Percentiles rank a stretch among this genome's conserved stretches.
Conservation (phyloP, 2,329 filamentous ascomycete species). For the Pseudogymnoascus verrucosus region DNA sequence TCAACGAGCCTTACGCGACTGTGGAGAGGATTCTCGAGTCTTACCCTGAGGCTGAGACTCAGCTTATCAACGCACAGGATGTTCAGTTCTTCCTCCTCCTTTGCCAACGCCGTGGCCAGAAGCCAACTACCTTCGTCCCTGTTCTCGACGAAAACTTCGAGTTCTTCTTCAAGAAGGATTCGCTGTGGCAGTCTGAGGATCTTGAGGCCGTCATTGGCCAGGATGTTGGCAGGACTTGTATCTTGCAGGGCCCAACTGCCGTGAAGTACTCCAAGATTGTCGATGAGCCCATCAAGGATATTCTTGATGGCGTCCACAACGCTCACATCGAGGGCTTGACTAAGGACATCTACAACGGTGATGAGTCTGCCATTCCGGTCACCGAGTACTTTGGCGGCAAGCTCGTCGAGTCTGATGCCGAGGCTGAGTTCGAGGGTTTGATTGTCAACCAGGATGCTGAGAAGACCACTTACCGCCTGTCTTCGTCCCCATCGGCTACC, state of each 20-base stretch:
- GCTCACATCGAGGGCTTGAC: conserved; percentile 76
- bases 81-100: conserved; percentile 93
- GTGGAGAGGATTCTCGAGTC: conserved; percentile 71
- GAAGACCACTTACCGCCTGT: conserved; percentile 79
- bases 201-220: conserved; percentile 91
- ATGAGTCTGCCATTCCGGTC: conserved; percentile 67
- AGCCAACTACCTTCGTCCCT: conserved; percentile 93
- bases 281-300: conserved; percentile 91
- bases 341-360: conserved; percentile 68
- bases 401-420: conserved; percentile 61
- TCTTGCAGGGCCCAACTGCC: conserved; percentile 89
- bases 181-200: conserved; percentile 97
- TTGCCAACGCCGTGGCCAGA: conserved; percentile 85
- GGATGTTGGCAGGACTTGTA: conserved; percentile 92
- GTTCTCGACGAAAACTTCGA: conserved; percentile 96
- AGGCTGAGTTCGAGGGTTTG: conserved; percentile 76
- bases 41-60: conserved; percentile 79
- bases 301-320: conserved; percentile 83
- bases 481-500: conserved; percentile 61
- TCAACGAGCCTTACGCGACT: conserved; percentile 70
- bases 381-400: conserved; percentile 96
- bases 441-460: conserved; percentile 70
- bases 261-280: conserved; percentile 82
- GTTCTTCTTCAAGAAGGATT: conserved; percentile 99
- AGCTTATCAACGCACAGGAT: conserved; percentile 97